Conservation (phyloP, 352 stramenopile genomes). For the Globisporangium carolinianum region DNA sequence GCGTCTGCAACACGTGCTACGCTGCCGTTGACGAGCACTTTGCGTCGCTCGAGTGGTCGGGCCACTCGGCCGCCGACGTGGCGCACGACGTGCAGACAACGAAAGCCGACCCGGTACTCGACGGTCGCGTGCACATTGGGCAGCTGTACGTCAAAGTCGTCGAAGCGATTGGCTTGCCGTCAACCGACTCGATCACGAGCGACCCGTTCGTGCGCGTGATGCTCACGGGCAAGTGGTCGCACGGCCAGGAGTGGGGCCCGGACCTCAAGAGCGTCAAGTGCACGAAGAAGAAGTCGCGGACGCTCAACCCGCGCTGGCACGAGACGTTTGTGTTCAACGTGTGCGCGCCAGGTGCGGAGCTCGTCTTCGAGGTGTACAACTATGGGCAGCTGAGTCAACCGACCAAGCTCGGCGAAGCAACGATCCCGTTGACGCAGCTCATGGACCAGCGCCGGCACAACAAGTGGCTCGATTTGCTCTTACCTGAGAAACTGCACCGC, state of each 20-base stretch:
- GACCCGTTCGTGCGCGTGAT: slow-evolving; percentile 82
- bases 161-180: slow-evolving; percentile 76
- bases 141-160: slow-evolving; percentile 86
- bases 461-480: slow-evolving; percentile 79
- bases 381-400: slow-evolving; percentile 76
- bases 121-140: slow-evolving; percentile 76
- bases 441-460: slow-evolving; percentile 85
- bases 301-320: slow-evolving; percentile 81
- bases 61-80: slow-evolving; percentile 63
- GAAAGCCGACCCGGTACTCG: slow-evolving; percentile 71
- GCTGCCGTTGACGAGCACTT: slow-evolving; percentile 81
- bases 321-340: slow-evolving; percentile 88
- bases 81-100: slow-evolving; percentile 34
- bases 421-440: slow-evolving; percentile 64
- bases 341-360: slow-evolving; percentile 69
- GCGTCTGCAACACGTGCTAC: slow-evolving; percentile 85
- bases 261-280: slow-evolving; percentile 78
- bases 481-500: slow-evolving; percentile 75
- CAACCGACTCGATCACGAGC: slow-evolving; percentile 84
- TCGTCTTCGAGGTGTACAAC: slow-evolving; percentile 84
- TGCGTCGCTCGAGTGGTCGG: slow-evolving; percentile 77
- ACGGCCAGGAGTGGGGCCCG: slow-evolving; percentile 78
- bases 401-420: slow-evolving; percentile 76
- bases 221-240: slow-evolving; percentile 80
- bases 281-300: slow-evolving; percentile 84